phyloP scores from a whole-genome alignment of 1,284 basidiomycete species.

The Boletellus deceptivus region DNA sequence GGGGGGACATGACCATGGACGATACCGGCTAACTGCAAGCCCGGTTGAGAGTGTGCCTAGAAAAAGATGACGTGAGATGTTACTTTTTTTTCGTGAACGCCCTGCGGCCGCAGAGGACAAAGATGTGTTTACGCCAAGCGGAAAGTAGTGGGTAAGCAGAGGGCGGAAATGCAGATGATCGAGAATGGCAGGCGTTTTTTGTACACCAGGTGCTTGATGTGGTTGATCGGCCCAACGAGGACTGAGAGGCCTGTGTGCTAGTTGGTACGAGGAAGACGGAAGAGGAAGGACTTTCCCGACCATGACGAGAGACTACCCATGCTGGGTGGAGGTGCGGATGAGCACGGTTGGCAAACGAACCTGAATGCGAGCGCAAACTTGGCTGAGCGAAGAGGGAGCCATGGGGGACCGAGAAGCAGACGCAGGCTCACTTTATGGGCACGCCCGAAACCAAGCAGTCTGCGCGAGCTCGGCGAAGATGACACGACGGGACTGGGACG shows the following conservation, averaged over 20 bases:
- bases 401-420: conserved; percentile 91
- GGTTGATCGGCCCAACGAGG: conserved; percentile 82
- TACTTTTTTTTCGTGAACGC: no score
- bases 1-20: conserved; percentile 45
- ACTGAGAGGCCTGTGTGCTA: conserved; percentile 62
- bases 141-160: conserved; percentile 87
- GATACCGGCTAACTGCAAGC: conserved; percentile 77
- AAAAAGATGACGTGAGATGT: conserved; percentile 3
- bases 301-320: conserved; percentile 83
- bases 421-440: conserved; percentile 76
- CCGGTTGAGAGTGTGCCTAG: conserved; percentile 80
- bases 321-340: conserved; percentile 37
- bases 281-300: conserved; percentile 56
- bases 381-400: conserved; percentile 78
- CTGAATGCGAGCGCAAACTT: conserved; percentile 94
- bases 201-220: conserved; percentile 85
- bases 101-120: no score
- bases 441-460: conserved; percentile 91
- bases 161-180: conserved; percentile 74
- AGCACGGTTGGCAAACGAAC: conserved; percentile 32
- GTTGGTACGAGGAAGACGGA: no score
- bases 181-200: conserved; percentile 89
- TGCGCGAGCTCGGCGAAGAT: conserved; percentile 27
- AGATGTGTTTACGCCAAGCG: conserved; percentile 67
- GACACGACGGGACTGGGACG: neutral